Conservation (phyloP, 176 grass and related monocot genomes). For the Triticum monococcum region DNA sequence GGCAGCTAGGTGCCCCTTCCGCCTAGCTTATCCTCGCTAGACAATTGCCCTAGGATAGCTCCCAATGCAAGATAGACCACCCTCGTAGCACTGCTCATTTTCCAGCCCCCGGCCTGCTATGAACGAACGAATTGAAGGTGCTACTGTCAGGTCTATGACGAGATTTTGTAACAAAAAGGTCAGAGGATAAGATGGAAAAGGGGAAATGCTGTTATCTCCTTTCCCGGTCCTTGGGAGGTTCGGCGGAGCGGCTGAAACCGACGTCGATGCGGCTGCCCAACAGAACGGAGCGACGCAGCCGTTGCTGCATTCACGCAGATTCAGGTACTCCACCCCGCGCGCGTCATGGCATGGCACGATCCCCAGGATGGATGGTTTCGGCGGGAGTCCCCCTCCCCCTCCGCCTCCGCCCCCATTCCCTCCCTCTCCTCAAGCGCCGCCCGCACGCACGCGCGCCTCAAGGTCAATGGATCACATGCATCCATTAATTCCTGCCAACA, state of each 20-base stretch:
- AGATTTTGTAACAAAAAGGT: not conserved
- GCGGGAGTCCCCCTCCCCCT: not conserved
- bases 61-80: not conserved
- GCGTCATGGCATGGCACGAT: not conserved
- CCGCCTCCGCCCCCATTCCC: not conserved
- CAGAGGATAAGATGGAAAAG: not conserved
- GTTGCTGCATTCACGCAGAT: not conserved
- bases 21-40: not conserved
- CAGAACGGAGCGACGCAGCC: not conserved
- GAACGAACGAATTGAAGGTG: not conserved
- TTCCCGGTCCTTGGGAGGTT: not conserved
- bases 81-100: not conserved
- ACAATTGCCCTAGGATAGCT: not conserved
- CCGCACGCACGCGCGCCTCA: not conserved
- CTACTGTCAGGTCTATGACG: not conserved
- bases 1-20: too few relatives aligned
- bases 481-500: not conserved
- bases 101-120: not conserved
- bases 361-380: slow-evolving; percentile 1
- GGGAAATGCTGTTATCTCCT: not conserved
- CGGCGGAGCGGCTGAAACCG: not conserved
- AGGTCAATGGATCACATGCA: not conserved
- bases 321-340: not conserved
- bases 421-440: not conserved
- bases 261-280: slow-evolving; percentile 7